Evolutionary conservation across 139 green algal genomes (phyloP), one percentile per base, ranked within the genome.

Genomic region (Marvania coccoides): DNA sequence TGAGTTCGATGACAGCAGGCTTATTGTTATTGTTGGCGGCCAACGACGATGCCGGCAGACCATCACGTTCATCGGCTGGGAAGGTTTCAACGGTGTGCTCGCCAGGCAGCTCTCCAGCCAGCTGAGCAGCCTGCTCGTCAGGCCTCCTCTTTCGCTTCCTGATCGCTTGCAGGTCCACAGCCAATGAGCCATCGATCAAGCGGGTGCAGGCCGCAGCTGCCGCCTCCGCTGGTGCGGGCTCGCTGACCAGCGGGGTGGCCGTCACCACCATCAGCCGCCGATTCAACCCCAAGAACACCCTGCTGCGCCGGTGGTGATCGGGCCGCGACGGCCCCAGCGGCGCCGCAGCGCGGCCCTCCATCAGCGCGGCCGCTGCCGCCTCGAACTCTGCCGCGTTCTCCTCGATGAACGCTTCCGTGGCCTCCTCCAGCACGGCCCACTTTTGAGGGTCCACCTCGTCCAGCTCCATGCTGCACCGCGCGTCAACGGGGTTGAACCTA

Each of bases 381-480:
- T 85, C 72, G 54, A 92, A 81, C 4, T 62, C 37, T 1, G 64
- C 62, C 15, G 72, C 47, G 29, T 79, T 68, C 13, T 71, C 55
- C 7, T 70, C 61, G 30, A 90, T 88, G 80, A 88, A 95, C 42
- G 92, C 83, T 26, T 83, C 73, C 28, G 87, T 83, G 0, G 85
- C 89, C 3, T 72, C 72, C 71, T 87, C 77, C 23, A 91, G 71
- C 34, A 59, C 13, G 2, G 10, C 74, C 82, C 83, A 91, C 58
- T 73, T 56, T n/a, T 65, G 71, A 4, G 88, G 84, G 54, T 88
- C 72, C 2, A 89, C 81, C 55, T 88, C 77, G 59, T 96, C 89
- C 51, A 96, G 80, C 55, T 86, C 81, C 72, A 96, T 92, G 23
- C 53, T 61, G 68, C 83, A 94, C 15, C 88, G 74, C 28, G 70